phyloP scores from a whole-genome alignment of 2,329 filamentous ascomycete species.

The Trichoderma sp. region DNA sequence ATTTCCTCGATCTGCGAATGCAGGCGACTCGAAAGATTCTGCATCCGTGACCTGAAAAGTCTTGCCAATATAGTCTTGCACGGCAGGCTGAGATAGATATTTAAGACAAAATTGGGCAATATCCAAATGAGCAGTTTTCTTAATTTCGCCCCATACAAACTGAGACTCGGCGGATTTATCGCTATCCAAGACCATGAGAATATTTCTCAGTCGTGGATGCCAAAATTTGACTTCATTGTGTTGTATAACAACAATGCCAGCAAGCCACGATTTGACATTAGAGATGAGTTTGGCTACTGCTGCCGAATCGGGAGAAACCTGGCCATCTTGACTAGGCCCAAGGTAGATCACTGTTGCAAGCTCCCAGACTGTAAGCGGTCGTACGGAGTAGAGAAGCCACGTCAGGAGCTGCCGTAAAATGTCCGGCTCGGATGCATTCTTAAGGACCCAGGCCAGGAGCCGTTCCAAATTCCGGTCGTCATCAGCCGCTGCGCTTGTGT shows the following conservation, averaged over 20 bases:
- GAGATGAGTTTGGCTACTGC: conserved; percentile 4
- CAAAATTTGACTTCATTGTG: conserved; percentile 18
- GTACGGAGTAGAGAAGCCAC: conserved; percentile 21
- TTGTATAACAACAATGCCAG: conserved; percentile 18
- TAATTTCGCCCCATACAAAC: conserved; percentile 12
- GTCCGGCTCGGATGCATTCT: conserved; percentile 4
- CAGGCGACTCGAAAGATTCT: conserved; percentile 8
- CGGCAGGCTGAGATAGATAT: conserved; percentile 17
- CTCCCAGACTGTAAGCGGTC: conserved; percentile 19
- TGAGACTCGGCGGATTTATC: neutral
- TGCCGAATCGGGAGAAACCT: neutral
- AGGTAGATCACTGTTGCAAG: conserved; percentile 17
- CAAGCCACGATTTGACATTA: conserved; percentile 19
- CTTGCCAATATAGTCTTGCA: conserved; percentile 10
- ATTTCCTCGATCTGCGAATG: conserved; percentile 9
- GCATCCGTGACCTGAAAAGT: conserved; percentile 1
- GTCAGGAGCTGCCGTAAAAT: conserved; percentile 11
- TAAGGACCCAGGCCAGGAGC: conserved; percentile 15
- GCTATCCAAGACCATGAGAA: neutral
- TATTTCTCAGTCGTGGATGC: conserved; percentile 14
- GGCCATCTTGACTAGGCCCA: neutral
- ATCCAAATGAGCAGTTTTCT: conserved; percentile 13
- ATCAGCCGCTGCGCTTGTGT: neutral
- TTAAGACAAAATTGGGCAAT: conserved; percentile 14
- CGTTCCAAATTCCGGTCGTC: conserved; percentile 7